These are phyloP conservation scores for Rhodocollybia butyracea DNA, from an alignment of 768 basidiomycete species.

Conservation along the genomic window DNA sequence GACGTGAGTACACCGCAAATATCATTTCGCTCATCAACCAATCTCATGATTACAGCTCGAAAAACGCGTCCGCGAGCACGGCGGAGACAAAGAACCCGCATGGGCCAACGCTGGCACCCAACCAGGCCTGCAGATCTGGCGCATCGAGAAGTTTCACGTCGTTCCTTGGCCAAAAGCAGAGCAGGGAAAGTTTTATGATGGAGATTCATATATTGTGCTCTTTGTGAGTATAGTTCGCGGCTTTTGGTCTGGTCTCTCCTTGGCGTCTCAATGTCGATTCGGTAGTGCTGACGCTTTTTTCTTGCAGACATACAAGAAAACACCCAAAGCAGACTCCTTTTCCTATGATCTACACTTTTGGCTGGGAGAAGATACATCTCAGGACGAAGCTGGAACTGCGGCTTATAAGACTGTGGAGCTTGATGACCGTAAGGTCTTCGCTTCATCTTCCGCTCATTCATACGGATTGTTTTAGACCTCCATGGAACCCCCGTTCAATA, in stretches of 20 bases:
- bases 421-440: constrained; percentile 49
- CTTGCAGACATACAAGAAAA: constrained; percentile 65
- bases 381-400: constrained; percentile 55
- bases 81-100: constrained; percentile 46
- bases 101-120: constrained; percentile 46
- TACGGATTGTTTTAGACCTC: constrained; percentile 35
- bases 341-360: constrained; percentile 65
- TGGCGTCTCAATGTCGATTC: not conserved
- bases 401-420: constrained; percentile 68
- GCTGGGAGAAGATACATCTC: constrained; percentile 55
- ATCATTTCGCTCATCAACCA: not conserved
- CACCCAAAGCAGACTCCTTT: constrained; percentile 41
- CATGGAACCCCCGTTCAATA: constrained; percentile 56
- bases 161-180: constrained; percentile 51
- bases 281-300: too few relatives aligned
- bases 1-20: constrained; percentile 39
- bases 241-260: not conserved
- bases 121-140: constrained; percentile 52
- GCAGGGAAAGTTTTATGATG: constrained; percentile 57
- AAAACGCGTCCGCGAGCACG: constrained; percentile 50
- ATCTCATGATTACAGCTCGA: constrained; percentile 38
- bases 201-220: constrained; percentile 64
- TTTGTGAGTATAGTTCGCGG: constrained; percentile 43
- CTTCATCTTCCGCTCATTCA: not conserved
- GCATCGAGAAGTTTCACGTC: constrained; percentile 54